Evolutionary conservation across 73 alveolate genomes (phyloP).

Genomic region (Tetrahymena borealis): DNA sequence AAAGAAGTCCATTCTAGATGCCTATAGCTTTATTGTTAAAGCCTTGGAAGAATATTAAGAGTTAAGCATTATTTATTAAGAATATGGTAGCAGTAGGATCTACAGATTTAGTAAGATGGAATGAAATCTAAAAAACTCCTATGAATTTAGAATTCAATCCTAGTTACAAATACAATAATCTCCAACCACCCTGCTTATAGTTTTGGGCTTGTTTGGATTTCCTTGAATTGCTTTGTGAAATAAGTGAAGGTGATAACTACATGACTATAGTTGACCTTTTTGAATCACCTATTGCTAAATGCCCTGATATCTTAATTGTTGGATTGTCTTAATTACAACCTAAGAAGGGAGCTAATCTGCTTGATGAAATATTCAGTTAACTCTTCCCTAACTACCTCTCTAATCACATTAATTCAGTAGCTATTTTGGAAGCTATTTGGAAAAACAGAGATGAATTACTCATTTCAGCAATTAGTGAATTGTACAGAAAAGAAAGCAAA

Average conservation of each 20-base stretch:
- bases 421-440: constrained; percentile 35
- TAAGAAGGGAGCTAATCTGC: constrained; percentile 13
- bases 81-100: constrained; percentile 13
- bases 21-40: constrained; percentile 11
- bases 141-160: constrained; percentile 12
- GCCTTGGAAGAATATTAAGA: constrained; percentile 25
- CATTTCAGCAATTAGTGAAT: constrained; percentile 35
- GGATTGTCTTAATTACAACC: constrained; percentile 25
- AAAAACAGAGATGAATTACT: constrained; percentile 19
- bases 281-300: constrained; percentile 11
- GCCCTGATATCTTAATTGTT: constrained; percentile 26
- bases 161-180: background rate
- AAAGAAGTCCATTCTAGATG: background rate
- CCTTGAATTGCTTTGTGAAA: constrained; percentile 9
- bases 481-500: constrained; percentile 35
- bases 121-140: constrained; percentile 17
- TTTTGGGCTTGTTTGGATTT: constrained; percentile 35
- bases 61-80: constrained; percentile 8
- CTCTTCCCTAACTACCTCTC: constrained; percentile 37
- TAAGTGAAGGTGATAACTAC: constrained; percentile 29
- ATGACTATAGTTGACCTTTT: constrained; percentile 15
- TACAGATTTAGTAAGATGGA: constrained; percentile 29
- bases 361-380: constrained; percentile 31
- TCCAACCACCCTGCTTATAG: background rate
- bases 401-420: constrained; percentile 21